Conservation (phyloP, 1,284 basidiomycete species). For the Prillingera fragicola region DNA sequence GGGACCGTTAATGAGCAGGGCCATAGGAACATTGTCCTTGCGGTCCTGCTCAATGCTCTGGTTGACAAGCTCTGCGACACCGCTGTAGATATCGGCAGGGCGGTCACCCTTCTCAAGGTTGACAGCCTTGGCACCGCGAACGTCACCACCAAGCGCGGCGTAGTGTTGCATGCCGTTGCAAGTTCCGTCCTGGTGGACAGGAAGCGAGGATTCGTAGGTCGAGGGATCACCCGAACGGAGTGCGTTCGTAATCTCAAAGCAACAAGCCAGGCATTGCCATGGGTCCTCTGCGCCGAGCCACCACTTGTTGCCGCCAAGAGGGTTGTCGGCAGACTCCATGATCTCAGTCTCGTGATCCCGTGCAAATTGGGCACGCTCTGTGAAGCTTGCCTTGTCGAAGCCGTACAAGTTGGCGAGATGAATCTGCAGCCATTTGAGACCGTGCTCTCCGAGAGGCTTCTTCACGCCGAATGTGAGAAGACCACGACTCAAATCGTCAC, state of each 20-base stretch:
- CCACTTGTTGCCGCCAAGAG: conserved; percentile 74
- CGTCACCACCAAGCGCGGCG: conserved; percentile 92
- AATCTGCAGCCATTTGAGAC: conserved; percentile 82
- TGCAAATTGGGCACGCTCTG: conserved; percentile 78
- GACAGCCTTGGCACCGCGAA: conserved; percentile 82
- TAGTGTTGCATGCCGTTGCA: conserved; percentile 99
- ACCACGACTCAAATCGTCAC: conserved; percentile 88
- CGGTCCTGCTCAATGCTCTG: conserved; percentile 52
- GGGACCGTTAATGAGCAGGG: conserved; percentile 67
- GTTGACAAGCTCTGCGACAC: conserved; percentile 66
- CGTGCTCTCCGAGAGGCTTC: conserved; percentile 72
- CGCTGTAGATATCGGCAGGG: conserved; percentile 93
- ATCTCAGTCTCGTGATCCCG: conserved; percentile 70
- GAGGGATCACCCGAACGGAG: conserved; percentile 68
- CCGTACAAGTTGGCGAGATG: conserved; percentile 91
- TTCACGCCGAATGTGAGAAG: conserved; percentile 77
- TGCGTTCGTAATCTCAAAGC: conserved; percentile 77
- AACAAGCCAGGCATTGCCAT: conserved; percentile 93
- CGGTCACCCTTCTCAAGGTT: conserved; percentile 81
- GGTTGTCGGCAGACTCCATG: conserved; percentile 76
- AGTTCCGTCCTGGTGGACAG: conserved; percentile 96
- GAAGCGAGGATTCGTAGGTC: conserved; percentile 67
- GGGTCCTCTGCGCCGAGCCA: conserved; percentile 92
- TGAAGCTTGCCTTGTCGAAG: conserved; percentile 90
- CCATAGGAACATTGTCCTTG: conserved; percentile 55